These are phyloP conservation scores for Colletotrichum kahawae DNA, from an alignment of 2,329 filamentous ascomycete genomes.

Conservation along the genomic window DNA sequence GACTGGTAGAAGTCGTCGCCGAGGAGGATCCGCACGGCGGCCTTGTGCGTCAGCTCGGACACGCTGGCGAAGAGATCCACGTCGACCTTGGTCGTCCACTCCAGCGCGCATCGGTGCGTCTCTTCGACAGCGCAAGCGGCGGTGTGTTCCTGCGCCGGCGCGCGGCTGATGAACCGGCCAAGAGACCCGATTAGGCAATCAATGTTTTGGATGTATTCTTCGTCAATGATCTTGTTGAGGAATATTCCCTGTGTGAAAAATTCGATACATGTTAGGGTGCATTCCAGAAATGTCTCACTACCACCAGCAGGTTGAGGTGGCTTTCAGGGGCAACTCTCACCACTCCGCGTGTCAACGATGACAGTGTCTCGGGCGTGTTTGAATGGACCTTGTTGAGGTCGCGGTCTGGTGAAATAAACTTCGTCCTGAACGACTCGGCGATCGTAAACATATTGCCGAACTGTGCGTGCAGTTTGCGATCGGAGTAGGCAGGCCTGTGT, in stretches of 20 bases:
- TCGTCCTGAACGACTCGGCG: neutral
- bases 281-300: conserved; percentile 1
- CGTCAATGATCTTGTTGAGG: conserved; percentile 23
- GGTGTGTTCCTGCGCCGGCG: conserved; percentile 3
- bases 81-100: conserved; percentile 3
- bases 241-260: conserved; percentile 8
- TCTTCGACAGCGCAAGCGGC: conserved; percentile 19
- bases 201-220: conserved; percentile 18
- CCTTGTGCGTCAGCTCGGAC: conserved; percentile 19
- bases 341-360: conserved; percentile 20
- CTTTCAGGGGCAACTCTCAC: conserved; percentile 1
- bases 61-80: conserved; percentile 18
- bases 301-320: neutral
- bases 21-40: conserved; percentile 19
- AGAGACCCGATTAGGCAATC: conserved; percentile 9
- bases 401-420: neutral
- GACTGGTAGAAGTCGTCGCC: conserved; percentile 25
- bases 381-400: conserved; percentile 14
- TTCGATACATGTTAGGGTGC: neutral
- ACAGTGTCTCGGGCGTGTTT: conserved; percentile 19
- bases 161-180: conserved; percentile 12
- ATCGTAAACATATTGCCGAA: conserved; percentile 17
- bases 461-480: neutral
- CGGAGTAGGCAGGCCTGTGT: conserved; percentile 2
- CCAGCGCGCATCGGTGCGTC: conserved; percentile 18